Conservation (phyloP, 1,284 basidiomycete genomes). For the Sanghuangporus weigelae region DNA sequence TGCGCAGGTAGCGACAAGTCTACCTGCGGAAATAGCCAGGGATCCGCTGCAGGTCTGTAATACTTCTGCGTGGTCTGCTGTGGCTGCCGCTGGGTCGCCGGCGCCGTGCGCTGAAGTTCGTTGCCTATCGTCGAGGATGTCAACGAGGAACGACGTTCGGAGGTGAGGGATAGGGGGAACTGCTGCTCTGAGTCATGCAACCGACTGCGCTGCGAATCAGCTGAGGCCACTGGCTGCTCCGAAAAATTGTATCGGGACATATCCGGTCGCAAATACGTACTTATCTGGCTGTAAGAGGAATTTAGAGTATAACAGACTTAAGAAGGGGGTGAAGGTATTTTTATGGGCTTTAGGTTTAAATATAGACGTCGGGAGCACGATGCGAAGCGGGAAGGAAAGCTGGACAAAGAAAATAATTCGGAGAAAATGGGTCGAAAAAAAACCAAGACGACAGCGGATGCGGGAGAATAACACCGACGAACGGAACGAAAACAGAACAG, state of each 20-base stretch:
- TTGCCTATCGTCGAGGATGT: background rate
- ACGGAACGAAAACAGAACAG: conserved; percentile 19
- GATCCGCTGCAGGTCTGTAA: background rate
- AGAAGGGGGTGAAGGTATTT: conserved; percentile 3
- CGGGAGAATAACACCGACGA: conserved; percentile 10
- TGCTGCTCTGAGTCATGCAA: background rate
- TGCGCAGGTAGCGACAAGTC: conserved; percentile 6
- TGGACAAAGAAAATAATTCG: conserved; percentile 1
- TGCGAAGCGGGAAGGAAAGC: conserved; percentile 8
- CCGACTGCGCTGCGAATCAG: conserved; percentile 5
- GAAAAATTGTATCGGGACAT: conserved; percentile 12
- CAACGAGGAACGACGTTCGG: conserved; percentile 2
- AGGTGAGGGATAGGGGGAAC: background rate
- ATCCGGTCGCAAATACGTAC: background rate
- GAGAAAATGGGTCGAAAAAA: background rate
- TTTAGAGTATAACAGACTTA: background rate
- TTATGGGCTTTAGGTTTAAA: conserved; percentile 1
- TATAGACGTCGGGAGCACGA: background rate
- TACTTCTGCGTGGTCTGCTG: conserved; percentile 1
- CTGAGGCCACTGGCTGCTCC: conserved; percentile 1
- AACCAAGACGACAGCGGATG: conserved; percentile 10
- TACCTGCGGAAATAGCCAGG: conserved; percentile 6
- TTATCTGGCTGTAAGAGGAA: background rate
- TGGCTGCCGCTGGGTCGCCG: background rate
- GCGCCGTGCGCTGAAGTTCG: background rate